Base-by-base conservation (phyloP, 345 rosid genomes). In the Eutrema japonicum region DNA sequence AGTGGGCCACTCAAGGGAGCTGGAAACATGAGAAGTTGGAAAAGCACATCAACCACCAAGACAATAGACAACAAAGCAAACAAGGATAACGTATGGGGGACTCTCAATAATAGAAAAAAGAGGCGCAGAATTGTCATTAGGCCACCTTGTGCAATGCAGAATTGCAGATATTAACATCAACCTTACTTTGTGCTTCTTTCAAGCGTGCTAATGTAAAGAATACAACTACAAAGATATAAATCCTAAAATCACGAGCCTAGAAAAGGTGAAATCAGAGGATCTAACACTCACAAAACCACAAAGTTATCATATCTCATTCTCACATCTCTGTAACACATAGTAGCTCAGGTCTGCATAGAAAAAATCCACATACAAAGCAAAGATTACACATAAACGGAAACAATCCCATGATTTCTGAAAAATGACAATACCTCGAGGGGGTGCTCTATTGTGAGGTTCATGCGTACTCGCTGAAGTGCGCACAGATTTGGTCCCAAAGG, bases 1-100 rank as follows among this genome's bases (percentile, higher is more conserved):
- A 96, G 69, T 27, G 99, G 99, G 55, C 99, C 99, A 75, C 95
- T 92, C 82, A 90, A 84, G 70, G 95, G 96, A 83, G 99, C 99
- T 96, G 87, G 48, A 67, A 63, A 63, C 69, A 73, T 52, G 16
- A 70, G 33, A 81, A 63, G 56, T 54, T 36, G 54, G 10, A 56
- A 48, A 35, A 61, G 30, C 29, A 54, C 60, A 53, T 76, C 53
- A 76, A 18, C 26, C 26, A 37, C 53, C 50, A 43, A 52, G 43
- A 45, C 33, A 54, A 69, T 4, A 60, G 68, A 51, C 22, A 52
- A 61, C 53, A 7, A 62, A 42, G 69, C 29, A 75, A 53, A 35
- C 37, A 59, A 41, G 51, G 48, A 29, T 57, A 26, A 33, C 47
- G 0, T 48, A 66, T 58, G 30, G 18, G 4, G 30, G 45, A 27